Base-by-base conservation (phyloP, 2,329 filamentous ascomycete genomes). In the Epichloe brachyelytri region DNA sequence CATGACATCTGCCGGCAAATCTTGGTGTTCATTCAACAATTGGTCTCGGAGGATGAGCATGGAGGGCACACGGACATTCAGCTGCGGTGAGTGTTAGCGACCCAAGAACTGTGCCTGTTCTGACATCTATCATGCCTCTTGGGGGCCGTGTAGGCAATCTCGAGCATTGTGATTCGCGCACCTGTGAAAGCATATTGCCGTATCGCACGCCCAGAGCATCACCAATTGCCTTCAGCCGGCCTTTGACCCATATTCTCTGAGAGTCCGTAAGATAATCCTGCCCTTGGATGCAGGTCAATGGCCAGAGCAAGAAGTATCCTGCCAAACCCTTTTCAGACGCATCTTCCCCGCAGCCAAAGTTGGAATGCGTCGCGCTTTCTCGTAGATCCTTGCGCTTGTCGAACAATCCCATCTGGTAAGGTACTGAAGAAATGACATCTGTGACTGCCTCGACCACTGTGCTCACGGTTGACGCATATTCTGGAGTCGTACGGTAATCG, bases 401-500 rank as follows among this genome's bases (percentile, higher is more conserved):
- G 52, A 77, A 75, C 75, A 77, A 80, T 41, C 78, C 78, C 3
- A 83, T 68, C 58, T 78, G 73, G 56, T 75, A 82, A 1, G 79
- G 79, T 17, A 81, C 72, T 1, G 73, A 76, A 2, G 79, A 75
- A 47, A 82, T 71, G 43, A 82, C 74, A 57, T 81, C 78, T 2
- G 72, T 70, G 55, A 81, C 77, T 48, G 70, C 69, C 45, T 77
- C 73, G 40, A 68, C 68, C 49, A 72, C 78, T 0, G 68, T 68
- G 43, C 73, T 63, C 14, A 73, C 70, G 3, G 75, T 73, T 1
- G 72, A 71, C 7, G 76, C 77, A 54, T 82, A 82, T 61, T 81
- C 77, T 11, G 77, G 71, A 12, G 78, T 82, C 1, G 78, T 81
- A 40, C 78, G 70, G 59, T 82, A 82, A 60, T 83, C 79, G 14